A percentile compares a stretch with the other conserved stretches of the same genome.
phyloP scores from a whole-genome alignment of 805 yeast genomes.

The Yamadazyma sp. region DNA sequence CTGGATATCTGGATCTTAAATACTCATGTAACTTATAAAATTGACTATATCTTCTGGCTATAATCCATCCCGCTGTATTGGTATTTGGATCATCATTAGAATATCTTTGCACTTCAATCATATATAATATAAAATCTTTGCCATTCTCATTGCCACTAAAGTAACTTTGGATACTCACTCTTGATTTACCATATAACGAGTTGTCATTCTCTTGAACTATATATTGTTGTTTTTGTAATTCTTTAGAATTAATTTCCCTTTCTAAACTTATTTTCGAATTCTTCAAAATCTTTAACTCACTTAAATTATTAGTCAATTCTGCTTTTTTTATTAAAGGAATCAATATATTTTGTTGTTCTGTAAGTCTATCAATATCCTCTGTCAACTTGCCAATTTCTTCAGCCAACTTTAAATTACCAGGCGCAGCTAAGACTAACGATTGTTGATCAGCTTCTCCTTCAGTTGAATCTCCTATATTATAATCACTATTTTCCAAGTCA shows the following conservation, averaged over 20 bases:
- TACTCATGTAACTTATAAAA: slow-evolving; percentile 70
- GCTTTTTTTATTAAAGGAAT: slow-evolving; percentile 75
- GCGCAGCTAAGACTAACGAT: slow-evolving; percentile 48
- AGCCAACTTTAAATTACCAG: slow-evolving; percentile 62
- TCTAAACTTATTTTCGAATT: slow-evolving; percentile 66
- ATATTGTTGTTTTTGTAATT: slow-evolving; percentile 73
- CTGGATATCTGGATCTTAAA: slow-evolving; percentile 50
- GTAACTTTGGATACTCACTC: slow-evolving; percentile 50
- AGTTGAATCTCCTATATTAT: neutral
- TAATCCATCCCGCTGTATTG: slow-evolving; percentile 76
- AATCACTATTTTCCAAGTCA: slow-evolving; percentile 10
- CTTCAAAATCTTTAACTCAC: slow-evolving; percentile 63
- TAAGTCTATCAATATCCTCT: slow-evolving; percentile 54
- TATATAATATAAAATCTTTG: slow-evolving; percentile 63
- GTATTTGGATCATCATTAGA: slow-evolving; percentile 38
- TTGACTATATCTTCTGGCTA: slow-evolving; percentile 86
- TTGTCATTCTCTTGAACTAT: slow-evolving; percentile 81
- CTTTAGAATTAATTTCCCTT: slow-evolving; percentile 71
- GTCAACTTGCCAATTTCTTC: slow-evolving; percentile 64
- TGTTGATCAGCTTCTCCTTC: slow-evolving; percentile 7
- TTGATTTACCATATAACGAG: slow-evolving; percentile 66
- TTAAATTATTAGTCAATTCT: slow-evolving; percentile 72
- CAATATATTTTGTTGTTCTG: slow-evolving; percentile 61
- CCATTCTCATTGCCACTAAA: slow-evolving; percentile 52
- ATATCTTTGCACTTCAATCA: slow-evolving; percentile 68